phyloP scores from a whole-genome alignment of 2,329 filamentous ascomycete genomes.

The Berkeleyomyces basicola region DNA sequence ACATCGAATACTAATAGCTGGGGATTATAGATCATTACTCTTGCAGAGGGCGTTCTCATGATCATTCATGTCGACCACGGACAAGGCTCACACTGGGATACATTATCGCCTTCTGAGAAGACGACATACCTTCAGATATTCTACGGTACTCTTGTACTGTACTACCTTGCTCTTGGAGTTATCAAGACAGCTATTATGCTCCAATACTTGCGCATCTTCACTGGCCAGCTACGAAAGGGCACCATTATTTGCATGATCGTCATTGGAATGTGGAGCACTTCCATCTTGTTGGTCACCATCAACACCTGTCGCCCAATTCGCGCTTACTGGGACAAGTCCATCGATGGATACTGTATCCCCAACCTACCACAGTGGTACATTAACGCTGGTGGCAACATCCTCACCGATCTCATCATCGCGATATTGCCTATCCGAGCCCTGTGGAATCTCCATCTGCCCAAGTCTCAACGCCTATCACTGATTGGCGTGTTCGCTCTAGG shows the following conservation, averaged over 20 bases:
- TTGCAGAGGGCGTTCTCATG: conserved; percentile 10
- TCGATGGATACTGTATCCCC: conserved; percentile 13
- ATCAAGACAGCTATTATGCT: conserved; percentile 19
- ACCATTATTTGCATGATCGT: conserved; percentile 9
- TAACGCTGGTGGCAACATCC: conserved; percentile 16
- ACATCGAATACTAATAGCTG: not conserved
- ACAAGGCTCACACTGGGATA: conserved; percentile 9
- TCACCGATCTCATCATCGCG: conserved; percentile 14
- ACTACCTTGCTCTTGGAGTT: conserved; percentile 15
- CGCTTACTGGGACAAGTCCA: conserved; percentile 13
- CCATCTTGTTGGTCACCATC: conserved; percentile 12
- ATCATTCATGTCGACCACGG: conserved; percentile 10
- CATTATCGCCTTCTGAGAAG: not conserved
- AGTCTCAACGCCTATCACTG: conserved; percentile 14
- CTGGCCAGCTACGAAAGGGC: conserved; percentile 13
- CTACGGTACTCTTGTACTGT: conserved; percentile 16
- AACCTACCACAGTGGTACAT: conserved; percentile 15
- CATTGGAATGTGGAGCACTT: conserved; percentile 13
- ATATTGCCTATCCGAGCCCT: conserved; percentile 15
- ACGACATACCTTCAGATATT: conserved; percentile 15
- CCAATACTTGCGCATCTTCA: conserved; percentile 19
- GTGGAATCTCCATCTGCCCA: conserved; percentile 14
- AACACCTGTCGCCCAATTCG: conserved; percentile 14
- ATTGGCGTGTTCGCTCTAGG: conserved; percentile 15
- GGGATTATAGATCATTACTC: conserved; percentile 2